A percentile compares a stretch with the other conserved stretches of the same genome.
These are phyloP conservation scores for Fusarium solani-melongenae DNA, from an alignment of 2,329 filamentous ascomycete species.

Conservation along the genomic window DNA sequence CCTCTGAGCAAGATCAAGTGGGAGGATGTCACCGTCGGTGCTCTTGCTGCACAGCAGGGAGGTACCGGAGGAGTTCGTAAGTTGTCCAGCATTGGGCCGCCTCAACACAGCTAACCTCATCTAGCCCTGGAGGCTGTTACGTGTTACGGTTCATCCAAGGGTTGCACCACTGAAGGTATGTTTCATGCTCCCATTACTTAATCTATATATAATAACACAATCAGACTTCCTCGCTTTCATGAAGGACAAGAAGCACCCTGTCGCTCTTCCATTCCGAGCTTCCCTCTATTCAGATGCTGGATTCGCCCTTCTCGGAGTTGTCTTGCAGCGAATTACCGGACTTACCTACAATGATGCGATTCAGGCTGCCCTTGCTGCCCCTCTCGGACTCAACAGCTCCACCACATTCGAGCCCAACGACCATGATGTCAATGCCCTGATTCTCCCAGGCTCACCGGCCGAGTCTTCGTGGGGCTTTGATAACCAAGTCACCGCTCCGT, in stretches of 20 bases:
- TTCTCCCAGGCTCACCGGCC: background rate
- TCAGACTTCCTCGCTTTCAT: slow-evolving; percentile 17
- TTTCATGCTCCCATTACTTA: too few species aligned
- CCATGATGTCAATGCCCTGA: background rate
- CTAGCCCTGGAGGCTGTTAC: background rate
- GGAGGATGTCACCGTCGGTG: slow-evolving; percentile 36
- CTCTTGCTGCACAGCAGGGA: slow-evolving; percentile 34
- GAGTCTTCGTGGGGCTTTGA: background rate
- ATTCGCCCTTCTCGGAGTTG: slow-evolving; percentile 5
- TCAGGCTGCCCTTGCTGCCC: background rate
- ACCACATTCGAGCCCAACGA: background rate
- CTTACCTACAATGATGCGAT: background rate
- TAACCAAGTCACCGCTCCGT: slow-evolving; percentile 2
- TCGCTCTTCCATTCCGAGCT: background rate
- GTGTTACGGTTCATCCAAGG: background rate
- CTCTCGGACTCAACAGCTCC: background rate
- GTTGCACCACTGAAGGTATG: background rate
- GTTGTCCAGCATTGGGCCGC: background rate
- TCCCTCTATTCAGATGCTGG: slow-evolving; percentile 26
- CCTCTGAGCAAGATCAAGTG: slow-evolving; percentile 18
- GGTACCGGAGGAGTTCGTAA: slow-evolving; percentile 23
- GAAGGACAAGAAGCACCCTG: slow-evolving; percentile 9
- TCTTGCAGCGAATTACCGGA: slow-evolving; percentile 10
- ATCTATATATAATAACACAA: background rate
- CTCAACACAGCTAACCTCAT: background rate